Evolutionary conservation across 2,329 filamentous ascomycete species (phyloP).

Genomic region (Gaeumannomyces sp.): DNA sequence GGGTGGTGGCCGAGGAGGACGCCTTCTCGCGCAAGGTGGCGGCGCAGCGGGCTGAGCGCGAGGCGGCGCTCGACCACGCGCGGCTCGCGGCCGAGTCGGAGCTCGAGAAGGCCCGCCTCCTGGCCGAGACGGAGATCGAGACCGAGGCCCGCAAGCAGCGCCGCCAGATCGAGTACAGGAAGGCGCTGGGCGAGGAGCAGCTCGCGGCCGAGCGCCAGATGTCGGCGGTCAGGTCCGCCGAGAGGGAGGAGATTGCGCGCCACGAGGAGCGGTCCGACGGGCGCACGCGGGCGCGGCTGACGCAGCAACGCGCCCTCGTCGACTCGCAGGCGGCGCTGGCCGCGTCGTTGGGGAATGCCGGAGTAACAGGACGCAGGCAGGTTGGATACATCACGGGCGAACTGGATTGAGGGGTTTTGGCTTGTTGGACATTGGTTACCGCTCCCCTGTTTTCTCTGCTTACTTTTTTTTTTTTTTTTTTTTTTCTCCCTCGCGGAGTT

Average conservation of each 20-base stretch:
- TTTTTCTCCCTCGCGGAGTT: not conserved
- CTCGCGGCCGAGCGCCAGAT: conserved; percentile 44
- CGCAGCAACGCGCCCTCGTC: conserved; percentile 46
- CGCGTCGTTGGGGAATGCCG: conserved; percentile 25
- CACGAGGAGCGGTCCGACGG: conserved; percentile 41
- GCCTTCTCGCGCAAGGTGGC: conserved; percentile 30
- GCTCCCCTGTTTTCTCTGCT: not conserved
- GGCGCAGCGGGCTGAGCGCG: conserved; percentile 30
- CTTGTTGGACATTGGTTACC: not conserved
- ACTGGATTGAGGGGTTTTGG: conserved; percentile 31
- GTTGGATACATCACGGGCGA: conserved; percentile 52
- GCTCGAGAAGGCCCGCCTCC: conserved; percentile 34
- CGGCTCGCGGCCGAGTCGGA: conserved; percentile 39
- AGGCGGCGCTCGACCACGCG: conserved; percentile 38
- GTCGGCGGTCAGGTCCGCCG: conserved; percentile 40
- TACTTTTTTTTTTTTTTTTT: not conserved
- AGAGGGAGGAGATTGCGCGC: conserved; percentile 44
- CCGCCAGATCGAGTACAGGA: conserved; percentile 43
- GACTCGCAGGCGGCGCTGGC: conserved; percentile 36
- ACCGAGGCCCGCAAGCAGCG: conserved; percentile 37
- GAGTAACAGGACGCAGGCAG: conserved; percentile 36
- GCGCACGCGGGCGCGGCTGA: conserved; percentile 38
- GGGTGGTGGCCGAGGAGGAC: conserved; percentile 41
- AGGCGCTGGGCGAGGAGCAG: conserved; percentile 36
- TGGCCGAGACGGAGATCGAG: conserved; percentile 41